Base-by-base conservation (phyloP, 2,329 filamentous ascomycete species). In the Knufia fluminis region DNA sequence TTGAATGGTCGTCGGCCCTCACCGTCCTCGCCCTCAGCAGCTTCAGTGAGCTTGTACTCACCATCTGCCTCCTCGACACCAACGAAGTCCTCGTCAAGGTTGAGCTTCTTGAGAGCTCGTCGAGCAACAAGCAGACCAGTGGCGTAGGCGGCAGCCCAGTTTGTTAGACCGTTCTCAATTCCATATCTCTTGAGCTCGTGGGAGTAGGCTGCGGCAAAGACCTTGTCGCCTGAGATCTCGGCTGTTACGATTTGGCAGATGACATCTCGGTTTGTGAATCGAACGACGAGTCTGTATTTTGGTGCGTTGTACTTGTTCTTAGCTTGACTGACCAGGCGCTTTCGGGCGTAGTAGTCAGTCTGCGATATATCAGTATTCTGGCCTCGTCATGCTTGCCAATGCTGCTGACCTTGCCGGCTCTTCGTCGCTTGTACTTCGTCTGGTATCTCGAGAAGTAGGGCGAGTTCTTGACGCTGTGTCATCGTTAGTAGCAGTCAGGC, bases 231-330 rank as follows among this genome's bases (percentile, higher is more conserved):
- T 61, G 79, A 82, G 77, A 98, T 86, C 80, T 98, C 92, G 54
- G 92, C 94, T 70, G 80, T 85, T 71, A 98, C 82, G 71, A 98
- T 92, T 80, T 98, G 92, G 77, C 82, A 83, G 77, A 97, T 86
- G 79, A 97, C 94, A 81, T 98, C 91, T 75, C 89, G 88, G 85
- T 97, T 94, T 80, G 88, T 94, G 85, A 94, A 95, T 73, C 92
- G 92, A 71, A 98, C 88, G 62, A 98, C 92, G 69, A 98, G 85
- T 70, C 92, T 87, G 85, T 98, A 97, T 83, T 98, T 98, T 76
- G 92, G 92, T 59, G 92, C 86, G 78, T 94, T 94, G 86, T 97
- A 98, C 86, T 98, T 98, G 88, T 98, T 98, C 88, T 97, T 98
- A 78, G 92, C 92, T 82, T 98, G 92, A 79, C 88, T 90, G 80